Conservation (phyloP, 257 asterid species). For the Capsicum baccatum region DNA sequence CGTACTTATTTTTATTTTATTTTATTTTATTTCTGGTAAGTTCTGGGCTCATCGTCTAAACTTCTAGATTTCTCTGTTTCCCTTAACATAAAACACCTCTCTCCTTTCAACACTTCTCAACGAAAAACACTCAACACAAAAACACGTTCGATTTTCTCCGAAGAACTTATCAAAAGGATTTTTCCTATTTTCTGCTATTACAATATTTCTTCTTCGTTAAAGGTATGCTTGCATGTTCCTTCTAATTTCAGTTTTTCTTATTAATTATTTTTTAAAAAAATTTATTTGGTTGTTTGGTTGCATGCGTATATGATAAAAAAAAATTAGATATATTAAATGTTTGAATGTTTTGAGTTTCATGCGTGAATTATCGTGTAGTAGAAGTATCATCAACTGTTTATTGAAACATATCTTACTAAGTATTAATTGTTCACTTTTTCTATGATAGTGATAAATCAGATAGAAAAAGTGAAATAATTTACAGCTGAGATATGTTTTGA, state of each 20-base stretch:
- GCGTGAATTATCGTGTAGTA: no score
- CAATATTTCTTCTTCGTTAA: background rate
- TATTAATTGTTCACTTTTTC: no score
- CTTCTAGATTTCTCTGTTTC: conserved; percentile 28
- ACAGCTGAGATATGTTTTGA: no score
- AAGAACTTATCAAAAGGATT: background rate
- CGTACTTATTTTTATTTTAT: background rate
- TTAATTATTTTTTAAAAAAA: no score
- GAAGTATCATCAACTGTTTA: no score
- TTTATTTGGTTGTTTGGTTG: no score
- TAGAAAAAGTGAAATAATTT: no score
- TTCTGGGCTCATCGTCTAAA: conserved; percentile 23
- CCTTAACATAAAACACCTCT: background rate
- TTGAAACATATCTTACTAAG: no score
- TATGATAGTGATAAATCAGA: no score
- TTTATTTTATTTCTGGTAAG: conserved; percentile 25
- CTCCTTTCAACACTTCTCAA: background rate
- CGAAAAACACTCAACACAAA: background rate
- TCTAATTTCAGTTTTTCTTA: background rate
- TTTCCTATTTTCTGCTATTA: background rate
- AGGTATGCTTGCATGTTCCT: conserved; percentile 1
- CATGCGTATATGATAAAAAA: no score
- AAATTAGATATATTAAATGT: no score
- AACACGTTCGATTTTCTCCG: background rate
- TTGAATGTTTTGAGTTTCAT: no score